phyloP scores from a whole-genome alignment of 2,329 filamentous ascomycete species.

The Botrytis byssoidea region DNA sequence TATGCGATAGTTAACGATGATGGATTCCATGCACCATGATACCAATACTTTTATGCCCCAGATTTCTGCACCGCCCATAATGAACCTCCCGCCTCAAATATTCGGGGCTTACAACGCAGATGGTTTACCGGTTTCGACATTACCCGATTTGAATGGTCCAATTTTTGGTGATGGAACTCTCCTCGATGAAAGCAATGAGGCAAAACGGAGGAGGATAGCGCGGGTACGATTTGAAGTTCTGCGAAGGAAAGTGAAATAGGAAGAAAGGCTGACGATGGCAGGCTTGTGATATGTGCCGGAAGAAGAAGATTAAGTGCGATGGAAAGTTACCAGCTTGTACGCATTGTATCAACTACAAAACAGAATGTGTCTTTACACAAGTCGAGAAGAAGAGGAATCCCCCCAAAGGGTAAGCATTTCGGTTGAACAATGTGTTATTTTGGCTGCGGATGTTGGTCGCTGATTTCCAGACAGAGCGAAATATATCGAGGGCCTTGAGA shows the following conservation, averaged over 20 bases:
- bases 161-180: slow-evolving; percentile 59
- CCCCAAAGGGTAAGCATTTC: slow-evolving; percentile 76
- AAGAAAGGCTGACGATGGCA: slow-evolving; percentile 40
- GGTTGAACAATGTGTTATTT: not conserved
- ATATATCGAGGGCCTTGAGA: slow-evolving; percentile 96
- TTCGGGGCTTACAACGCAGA: slow-evolving; percentile 64
- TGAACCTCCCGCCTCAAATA: slow-evolving; percentile 67
- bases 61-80: slow-evolving; percentile 57
- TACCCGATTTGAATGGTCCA: slow-evolving; percentile 57
- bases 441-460: slow-evolving; percentile 32
- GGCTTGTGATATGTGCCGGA: slow-evolving; percentile 74
- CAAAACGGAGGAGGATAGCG: slow-evolving; percentile 62
- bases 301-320: slow-evolving; percentile 97
- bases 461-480: slow-evolving; percentile 65
- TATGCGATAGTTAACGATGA: slow-evolving; percentile 27
- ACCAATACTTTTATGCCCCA: slow-evolving; percentile 50
- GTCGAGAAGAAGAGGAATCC: slow-evolving; percentile 98
- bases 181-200: slow-evolving; percentile 69
- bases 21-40: slow-evolving; percentile 24
- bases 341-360: slow-evolving; percentile 97
- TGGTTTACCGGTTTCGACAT: slow-evolving; percentile 57
- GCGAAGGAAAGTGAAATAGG: not conserved
- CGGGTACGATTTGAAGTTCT: slow-evolving; percentile 50
- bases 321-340: slow-evolving; percentile 93
- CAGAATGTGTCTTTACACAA: slow-evolving; percentile 93